Evolutionary conservation across 129 eudicot genomes (phyloP).

Genomic region (Lactuca saligna): DNA sequence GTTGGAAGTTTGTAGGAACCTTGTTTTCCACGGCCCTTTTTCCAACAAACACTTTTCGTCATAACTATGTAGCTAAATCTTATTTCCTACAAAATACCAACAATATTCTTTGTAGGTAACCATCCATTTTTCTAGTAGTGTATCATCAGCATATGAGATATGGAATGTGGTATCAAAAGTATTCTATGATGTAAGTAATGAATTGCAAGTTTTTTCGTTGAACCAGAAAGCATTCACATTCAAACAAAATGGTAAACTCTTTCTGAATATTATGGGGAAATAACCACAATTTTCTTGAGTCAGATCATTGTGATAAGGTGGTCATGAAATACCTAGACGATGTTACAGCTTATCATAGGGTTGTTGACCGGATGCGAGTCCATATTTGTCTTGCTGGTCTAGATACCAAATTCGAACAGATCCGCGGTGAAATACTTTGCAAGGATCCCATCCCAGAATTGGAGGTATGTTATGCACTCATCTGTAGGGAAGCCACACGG

Average conservation of each 20-base stretch:
- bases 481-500: neutral
- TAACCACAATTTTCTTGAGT: no score
- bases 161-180: neutral
- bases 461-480: neutral
- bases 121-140: no score
- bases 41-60: no score
- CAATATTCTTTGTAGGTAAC: no score
- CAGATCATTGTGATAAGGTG: neutral
- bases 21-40: no score
- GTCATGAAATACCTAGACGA: constrained; percentile 4
- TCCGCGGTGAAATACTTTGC: no score
- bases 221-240: neutral
- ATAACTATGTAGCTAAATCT: no score
- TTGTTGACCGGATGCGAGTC: neutral
- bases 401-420: constrained; percentile 2
- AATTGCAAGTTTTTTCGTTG: constrained; percentile 9
- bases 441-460: neutral
- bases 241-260: no score
- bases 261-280: no score
- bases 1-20: no score
- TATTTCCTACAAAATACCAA: no score
- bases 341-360: neutral
- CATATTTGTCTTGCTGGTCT: constrained; percentile 18
- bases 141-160: neutral
- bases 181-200: neutral